Conservation (phyloP, 2,329 filamentous ascomycete species). For the Coleophoma eucalyptorum region DNA sequence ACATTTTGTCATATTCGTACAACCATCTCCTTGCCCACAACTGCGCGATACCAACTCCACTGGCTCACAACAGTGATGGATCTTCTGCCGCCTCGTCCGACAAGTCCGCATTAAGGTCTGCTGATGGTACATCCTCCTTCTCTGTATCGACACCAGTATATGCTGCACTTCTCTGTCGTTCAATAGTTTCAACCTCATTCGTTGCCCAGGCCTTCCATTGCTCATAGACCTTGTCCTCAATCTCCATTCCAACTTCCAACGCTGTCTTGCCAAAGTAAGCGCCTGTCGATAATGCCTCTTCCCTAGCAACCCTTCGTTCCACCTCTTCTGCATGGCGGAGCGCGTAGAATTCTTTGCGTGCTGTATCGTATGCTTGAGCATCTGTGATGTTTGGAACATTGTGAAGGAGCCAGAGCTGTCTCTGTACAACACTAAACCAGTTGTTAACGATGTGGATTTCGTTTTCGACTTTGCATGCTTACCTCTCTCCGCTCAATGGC, state of each 20-base stretch:
- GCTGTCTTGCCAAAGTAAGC: slow-evolving; percentile 81
- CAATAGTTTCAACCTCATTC: slow-evolving; percentile 38
- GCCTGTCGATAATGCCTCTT: slow-evolving; percentile 82
- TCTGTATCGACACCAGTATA: slow-evolving; percentile 39
- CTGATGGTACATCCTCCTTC: slow-evolving; percentile 21
- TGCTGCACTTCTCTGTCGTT: slow-evolving; percentile 35
- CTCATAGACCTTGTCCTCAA: slow-evolving; percentile 79
- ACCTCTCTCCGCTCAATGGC: slow-evolving; percentile 82
- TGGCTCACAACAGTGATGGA: too few relatives aligned
- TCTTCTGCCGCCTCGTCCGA: too few relatives aligned
- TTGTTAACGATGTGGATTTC: slow-evolving; percentile 9
- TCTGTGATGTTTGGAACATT: slow-evolving; percentile 53
- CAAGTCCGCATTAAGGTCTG: too few relatives aligned
- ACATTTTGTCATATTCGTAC: too few relatives aligned
- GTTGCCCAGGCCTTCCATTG: slow-evolving; percentile 80
- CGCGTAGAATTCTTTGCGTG: slow-evolving; percentile 86
- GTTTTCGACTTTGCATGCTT: slow-evolving; percentile 13
- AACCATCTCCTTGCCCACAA: neutral
- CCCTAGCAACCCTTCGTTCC: slow-evolving; percentile 74
- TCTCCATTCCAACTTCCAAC: slow-evolving; percentile 72
- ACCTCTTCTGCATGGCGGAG: slow-evolving; percentile 80
- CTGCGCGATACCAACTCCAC: too few relatives aligned
- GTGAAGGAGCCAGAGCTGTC: slow-evolving; percentile 82
- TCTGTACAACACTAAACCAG: slow-evolving; percentile 74
- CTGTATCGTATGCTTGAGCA: slow-evolving; percentile 76